A percentile compares a stretch with the other conserved stretches of the same genome.
These are phyloP conservation scores for Zea luxurians DNA, from an alignment of 176 grass and related monocot species.

Conservation along the genomic window DNA sequence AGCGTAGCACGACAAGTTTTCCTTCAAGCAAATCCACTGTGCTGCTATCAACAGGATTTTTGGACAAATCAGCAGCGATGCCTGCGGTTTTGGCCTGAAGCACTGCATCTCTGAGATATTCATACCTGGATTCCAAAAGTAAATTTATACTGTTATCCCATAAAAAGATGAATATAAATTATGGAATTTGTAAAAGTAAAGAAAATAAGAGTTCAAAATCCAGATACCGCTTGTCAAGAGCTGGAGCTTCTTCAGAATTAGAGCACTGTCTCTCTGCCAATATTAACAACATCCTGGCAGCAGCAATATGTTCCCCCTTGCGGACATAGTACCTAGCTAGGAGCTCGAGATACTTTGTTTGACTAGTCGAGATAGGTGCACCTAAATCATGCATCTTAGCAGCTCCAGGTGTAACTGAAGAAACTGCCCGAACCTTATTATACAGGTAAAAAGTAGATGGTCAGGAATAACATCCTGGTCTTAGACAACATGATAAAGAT, in stretches of 20 bases:
- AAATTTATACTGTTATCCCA: constrained; percentile 32
- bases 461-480: constrained; percentile 22
- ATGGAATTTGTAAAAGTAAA: constrained; percentile 23
- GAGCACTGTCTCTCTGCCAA: constrained; percentile 87
- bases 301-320: constrained; percentile 84
- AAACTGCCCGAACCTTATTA: constrained; percentile 47
- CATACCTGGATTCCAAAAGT: constrained; percentile 63
- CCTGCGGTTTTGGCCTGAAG: constrained; percentile 86
- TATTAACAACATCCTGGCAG: constrained; percentile 77
- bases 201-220: constrained; percentile 33
- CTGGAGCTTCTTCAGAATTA: constrained; percentile 63
- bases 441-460: constrained; percentile 19
- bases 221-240: constrained; percentile 78
- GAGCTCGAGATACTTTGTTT: constrained; percentile 84
- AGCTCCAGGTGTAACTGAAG: constrained; percentile 40
- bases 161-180: neutral
- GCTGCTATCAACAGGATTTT: constrained; percentile 72
- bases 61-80: constrained; percentile 49
- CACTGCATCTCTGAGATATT: constrained; percentile 87
- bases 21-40: constrained; percentile 92
- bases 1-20: constrained; percentile 84
- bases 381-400: constrained; percentile 46
- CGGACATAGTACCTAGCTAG: constrained; percentile 81
- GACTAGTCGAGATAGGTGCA: constrained; percentile 50
- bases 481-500: neutral